Conservation (phyloP, 2,329 filamentous ascomycete genomes). For the Phaeosphaeria sp. region DNA sequence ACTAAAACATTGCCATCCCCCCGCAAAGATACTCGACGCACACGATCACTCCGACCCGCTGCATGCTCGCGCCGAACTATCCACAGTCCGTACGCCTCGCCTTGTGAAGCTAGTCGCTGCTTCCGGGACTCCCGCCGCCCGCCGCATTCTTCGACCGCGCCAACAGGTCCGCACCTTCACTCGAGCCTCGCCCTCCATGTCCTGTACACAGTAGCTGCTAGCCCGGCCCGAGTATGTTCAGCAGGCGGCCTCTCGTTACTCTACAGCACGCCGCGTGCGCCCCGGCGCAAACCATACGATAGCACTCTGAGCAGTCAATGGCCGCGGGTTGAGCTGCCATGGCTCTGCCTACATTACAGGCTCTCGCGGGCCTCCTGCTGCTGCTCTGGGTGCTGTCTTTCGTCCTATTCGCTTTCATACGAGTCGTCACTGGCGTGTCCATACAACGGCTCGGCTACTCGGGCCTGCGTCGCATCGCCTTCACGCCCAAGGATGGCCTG, state of each 20-base stretch:
- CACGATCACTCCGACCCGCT: neutral
- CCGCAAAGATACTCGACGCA: conserved; percentile 6
- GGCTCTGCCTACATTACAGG: conserved; percentile 63
- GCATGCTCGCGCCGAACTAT: neutral
- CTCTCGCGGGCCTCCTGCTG: conserved; percentile 83
- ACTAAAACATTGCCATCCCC: conserved; percentile 7
- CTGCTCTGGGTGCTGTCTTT: conserved; percentile 91
- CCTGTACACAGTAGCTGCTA: conserved; percentile 17
- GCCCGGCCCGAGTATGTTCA: conserved; percentile 40
- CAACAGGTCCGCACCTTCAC: conserved; percentile 13
- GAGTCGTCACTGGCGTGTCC: conserved; percentile 90
- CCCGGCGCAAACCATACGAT: conserved; percentile 23
- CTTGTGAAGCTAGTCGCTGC: conserved; percentile 2
- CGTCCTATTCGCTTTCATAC: conserved; percentile 88
- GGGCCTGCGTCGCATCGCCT: conserved; percentile 88
- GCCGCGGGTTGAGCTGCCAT: conserved; percentile 42
- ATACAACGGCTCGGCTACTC: conserved; percentile 95
- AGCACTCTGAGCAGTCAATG: conserved; percentile 28
- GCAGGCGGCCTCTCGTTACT: conserved; percentile 19
- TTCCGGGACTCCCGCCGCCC: conserved; percentile 18
- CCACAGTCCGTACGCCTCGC: neutral
- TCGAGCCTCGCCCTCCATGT: conserved; percentile 21
- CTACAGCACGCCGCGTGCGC: conserved; percentile 38
- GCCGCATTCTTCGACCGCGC: conserved; percentile 20
- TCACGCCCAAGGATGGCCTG: conserved; percentile 86